Conservation (phyloP, 2,329 filamentous ascomycete species). For the Aspergillus sp. region DNA sequence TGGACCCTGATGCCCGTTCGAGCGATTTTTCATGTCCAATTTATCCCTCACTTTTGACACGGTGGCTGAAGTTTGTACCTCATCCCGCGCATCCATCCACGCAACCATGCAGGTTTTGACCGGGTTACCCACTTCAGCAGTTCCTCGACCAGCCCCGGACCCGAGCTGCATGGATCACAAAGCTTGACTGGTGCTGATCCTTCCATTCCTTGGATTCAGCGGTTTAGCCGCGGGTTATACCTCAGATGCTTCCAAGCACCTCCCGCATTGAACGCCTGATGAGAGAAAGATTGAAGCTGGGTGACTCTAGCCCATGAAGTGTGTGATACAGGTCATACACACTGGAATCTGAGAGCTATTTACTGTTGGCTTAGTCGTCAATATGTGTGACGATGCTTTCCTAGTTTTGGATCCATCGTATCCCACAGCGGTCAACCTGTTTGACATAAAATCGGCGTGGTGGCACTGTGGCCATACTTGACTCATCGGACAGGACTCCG, state of each 20-base stretch:
- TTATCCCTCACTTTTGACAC: neutral
- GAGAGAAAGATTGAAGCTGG: neutral
- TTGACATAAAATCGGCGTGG: neutral
- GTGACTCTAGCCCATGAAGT: neutral
- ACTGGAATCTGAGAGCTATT: neutral
- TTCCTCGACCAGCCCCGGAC: constrained; percentile 12
- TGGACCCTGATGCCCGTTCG: neutral
- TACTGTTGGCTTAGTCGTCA: neutral
- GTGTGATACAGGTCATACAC: neutral
- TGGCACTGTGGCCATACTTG: neutral
- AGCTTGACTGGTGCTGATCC: constrained; percentile 16
- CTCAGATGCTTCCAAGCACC: neutral
- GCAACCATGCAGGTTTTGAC: constrained; percentile 5
- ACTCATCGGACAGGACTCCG: neutral
- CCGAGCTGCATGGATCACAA: constrained; percentile 15
- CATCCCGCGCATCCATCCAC: constrained; percentile 4
- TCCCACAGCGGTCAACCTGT: too few relatives aligned
- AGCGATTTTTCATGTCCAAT: neutral
- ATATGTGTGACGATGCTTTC: too few relatives aligned
- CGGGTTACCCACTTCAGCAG: constrained; percentile 11
- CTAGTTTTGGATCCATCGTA: too few relatives aligned
- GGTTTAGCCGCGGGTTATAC: neutral
- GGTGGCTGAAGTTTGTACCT: neutral
- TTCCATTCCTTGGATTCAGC: constrained; percentile 4
- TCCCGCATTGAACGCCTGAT: neutral